A percentile compares a stretch with the other conserved stretches of the same genome.
Evolutionary conservation across 2,329 filamentous ascomycete genomes (phyloP).

Genomic region (Fusarium goolgardi): DNA sequence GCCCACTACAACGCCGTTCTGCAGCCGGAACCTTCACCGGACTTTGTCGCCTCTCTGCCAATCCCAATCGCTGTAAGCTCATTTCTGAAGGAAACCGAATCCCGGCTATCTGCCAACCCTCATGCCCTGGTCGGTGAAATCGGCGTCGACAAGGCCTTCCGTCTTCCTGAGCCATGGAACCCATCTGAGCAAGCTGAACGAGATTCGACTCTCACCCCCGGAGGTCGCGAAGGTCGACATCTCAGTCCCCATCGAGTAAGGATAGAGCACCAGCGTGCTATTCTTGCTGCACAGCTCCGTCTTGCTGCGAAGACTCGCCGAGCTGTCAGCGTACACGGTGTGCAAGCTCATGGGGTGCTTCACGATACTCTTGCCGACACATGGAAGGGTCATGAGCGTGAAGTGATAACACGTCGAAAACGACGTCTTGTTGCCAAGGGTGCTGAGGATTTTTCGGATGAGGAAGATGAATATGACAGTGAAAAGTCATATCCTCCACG

Average conservation of each 20-base stretch:
- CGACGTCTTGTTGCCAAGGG: slow-evolving; percentile 60
- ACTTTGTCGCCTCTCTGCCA: slow-evolving; percentile 65
- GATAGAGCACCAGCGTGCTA: slow-evolving; percentile 73
- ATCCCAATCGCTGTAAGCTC: slow-evolving; percentile 68
- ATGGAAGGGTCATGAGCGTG: slow-evolving; percentile 77
- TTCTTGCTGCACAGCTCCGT: slow-evolving; percentile 75
- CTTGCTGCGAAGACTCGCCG: slow-evolving; percentile 75
- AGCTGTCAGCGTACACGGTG: slow-evolving; percentile 77
- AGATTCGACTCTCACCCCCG: slow-evolving; percentile 66
- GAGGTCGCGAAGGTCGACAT: slow-evolving; percentile 74
- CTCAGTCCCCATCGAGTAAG: slow-evolving; percentile 76
- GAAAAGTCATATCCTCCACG: slow-evolving; percentile 80
- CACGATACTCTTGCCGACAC: slow-evolving; percentile 72
- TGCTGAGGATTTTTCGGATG: slow-evolving; percentile 59
- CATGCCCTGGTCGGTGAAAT: slow-evolving; percentile 80
- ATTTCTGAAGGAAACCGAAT: slow-evolving; percentile 67
- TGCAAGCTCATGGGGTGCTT: slow-evolving; percentile 79
- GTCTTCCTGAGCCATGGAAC: slow-evolving; percentile 72
- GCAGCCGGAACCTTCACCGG: slow-evolving; percentile 60
- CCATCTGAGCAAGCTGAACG: slow-evolving; percentile 48
- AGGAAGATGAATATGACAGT: slow-evolving; percentile 47
- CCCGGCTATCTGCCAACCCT: slow-evolving; percentile 67
- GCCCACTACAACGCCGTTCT: slow-evolving; percentile 76
- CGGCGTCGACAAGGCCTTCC: slow-evolving; percentile 81
- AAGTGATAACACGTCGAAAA: slow-evolving; percentile 70